Evolutionary conservation across 2,329 filamentous ascomycete genomes (phyloP), one percentile per base, ranked within the genome.

Genomic region (Rasamsonia emersonii): DNA sequence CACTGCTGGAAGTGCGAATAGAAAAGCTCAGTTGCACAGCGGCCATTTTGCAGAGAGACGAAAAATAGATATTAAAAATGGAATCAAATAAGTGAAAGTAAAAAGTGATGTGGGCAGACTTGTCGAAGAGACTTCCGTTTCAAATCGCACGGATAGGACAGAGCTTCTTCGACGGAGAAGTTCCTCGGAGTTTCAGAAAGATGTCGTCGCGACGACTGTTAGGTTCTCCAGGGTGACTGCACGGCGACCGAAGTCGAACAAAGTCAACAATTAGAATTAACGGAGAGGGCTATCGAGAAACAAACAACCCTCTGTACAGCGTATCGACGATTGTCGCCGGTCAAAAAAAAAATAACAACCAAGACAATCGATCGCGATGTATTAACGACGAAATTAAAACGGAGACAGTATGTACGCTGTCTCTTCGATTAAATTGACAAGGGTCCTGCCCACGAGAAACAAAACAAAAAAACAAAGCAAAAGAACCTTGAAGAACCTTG

Each of bases 1-100:
- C 86, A 68, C 86, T 86, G 59, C 85, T 79, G 58, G 88, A 94
- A 62, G 93, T 93, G 70, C 88, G 86, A 63, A 96, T 84, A 63
- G 82, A 81, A 70, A 96, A 96, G 59, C 86, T 89, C 50, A 94
- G 80, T 69, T 95, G 89, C 66, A 91, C 79, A 61, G 86, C 72
- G 65, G 88, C 80, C 86, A 93, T 93, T 69, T 59, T 79, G 62
- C 55, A 50, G 58, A 54, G 42, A 53, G 54, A 48, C 40, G 48
- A 49, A 49, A 56, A 59, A 46, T 45, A 50, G 28, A 42, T 35
- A 49, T 51, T 49, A 51, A 40, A 46, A 28, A 37, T 37, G 28
- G 14, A 32, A 36, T 34, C 23, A 32, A 43, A 37, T 19, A 21
- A 21, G 25, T 34, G 33, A 33, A 37, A 37, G 40, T 35, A 42